Evolutionary conservation across 768 basidiomycete species (phyloP).

Genomic region (Lentinula guzmanii): DNA sequence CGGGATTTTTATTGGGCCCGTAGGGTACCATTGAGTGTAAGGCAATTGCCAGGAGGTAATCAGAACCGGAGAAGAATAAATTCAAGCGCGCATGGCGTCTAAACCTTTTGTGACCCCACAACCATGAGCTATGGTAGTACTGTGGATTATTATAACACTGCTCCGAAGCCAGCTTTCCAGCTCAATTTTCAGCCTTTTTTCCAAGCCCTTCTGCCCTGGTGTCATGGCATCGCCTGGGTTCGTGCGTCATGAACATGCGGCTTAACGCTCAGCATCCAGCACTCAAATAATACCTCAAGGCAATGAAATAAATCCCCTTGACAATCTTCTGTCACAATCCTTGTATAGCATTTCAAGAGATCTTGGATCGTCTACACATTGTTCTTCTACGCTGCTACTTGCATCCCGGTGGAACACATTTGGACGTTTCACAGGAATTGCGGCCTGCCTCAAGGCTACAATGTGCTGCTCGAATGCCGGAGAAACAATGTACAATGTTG

Average conservation of each 20-base stretch:
- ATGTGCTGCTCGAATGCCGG: constrained; percentile 3
- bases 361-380: not conserved
- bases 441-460: constrained; percentile 5
- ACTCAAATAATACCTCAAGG: not conserved
- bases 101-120: too few relatives aligned
- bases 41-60: too few relatives aligned
- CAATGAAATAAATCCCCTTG: not conserved
- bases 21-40: too few relatives aligned
- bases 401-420: not conserved
- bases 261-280: not conserved
- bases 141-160: not conserved
- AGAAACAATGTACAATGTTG: not conserved
- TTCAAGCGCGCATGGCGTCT: too few relatives aligned
- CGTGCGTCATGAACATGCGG: not conserved
- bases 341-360: not conserved
- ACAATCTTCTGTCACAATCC: not conserved
- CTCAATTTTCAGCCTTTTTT: not conserved
- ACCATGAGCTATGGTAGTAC: not conserved
- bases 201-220: not conserved
- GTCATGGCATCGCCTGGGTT: not conserved
- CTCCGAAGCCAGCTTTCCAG: not conserved
- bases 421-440: not conserved
- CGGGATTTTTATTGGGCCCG: too few relatives aligned
- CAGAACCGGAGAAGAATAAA: too few relatives aligned
- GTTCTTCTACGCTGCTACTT: not conserved